Conservation (phyloP, 164 flowering plant species). For the Macadamia tetraphylla region DNA sequence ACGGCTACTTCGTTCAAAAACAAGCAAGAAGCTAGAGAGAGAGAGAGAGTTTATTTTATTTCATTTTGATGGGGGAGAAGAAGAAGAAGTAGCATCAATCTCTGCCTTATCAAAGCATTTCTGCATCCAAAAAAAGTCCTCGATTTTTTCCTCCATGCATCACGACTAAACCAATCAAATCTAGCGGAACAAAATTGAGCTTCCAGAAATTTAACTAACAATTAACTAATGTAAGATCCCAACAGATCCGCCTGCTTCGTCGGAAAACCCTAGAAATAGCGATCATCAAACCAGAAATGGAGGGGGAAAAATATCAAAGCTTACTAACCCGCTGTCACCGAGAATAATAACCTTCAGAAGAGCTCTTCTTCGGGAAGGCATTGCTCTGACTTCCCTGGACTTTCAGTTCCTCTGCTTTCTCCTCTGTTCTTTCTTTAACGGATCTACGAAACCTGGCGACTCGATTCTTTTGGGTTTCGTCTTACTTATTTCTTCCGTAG, state of each 20-base stretch:
- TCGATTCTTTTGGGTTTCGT: background rate
- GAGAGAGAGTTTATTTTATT: no score
- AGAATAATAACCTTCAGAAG: conserved; percentile 89
- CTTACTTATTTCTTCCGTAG: background rate
- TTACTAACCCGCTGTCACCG: conserved; percentile 79
- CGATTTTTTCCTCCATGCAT: background rate
- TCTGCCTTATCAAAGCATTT: no score
- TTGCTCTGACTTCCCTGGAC: conserved; percentile 8
- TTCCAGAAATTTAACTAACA: background rate
- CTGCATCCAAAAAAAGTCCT: no score
- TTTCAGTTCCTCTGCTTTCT: no score
- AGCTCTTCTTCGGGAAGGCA: conserved; percentile 80
- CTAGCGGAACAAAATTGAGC: background rate
- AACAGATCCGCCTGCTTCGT: background rate
- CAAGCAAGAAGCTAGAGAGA: no score
- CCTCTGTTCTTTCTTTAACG: no score
- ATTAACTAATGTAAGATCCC: conserved; percentile 6
- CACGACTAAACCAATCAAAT: background rate
- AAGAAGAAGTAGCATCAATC: background rate
- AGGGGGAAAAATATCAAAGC: background rate
- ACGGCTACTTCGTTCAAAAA: no score
- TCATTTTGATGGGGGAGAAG: no score
- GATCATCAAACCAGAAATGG: background rate
- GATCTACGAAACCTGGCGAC: no score
- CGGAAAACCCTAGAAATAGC: conserved; percentile 9